Evolutionary conservation across 768 basidiomycete genomes (phyloP).

Genomic region (Tulasnella calospora): DNA sequence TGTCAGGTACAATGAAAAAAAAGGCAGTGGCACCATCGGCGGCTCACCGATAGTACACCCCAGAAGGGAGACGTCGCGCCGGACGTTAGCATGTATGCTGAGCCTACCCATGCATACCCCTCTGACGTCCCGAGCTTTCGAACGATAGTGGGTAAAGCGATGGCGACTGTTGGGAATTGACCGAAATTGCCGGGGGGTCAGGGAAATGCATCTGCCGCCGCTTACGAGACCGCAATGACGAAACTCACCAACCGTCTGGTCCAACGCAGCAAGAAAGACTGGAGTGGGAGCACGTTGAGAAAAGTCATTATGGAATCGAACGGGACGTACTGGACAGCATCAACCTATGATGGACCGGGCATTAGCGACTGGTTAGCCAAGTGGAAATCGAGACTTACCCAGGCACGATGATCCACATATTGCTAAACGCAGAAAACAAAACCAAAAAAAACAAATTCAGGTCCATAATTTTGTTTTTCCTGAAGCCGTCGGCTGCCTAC

Average conservation of each 20-base stretch:
- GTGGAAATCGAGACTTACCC: neutral
- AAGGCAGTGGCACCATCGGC: neutral
- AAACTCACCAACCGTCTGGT: conserved; percentile 35
- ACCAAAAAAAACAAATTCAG: neutral
- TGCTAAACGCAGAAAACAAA: neutral
- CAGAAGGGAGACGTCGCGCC: conserved; percentile 22
- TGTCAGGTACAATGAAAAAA: neutral
- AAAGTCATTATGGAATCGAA: neutral
- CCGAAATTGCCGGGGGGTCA: conserved; percentile 3
- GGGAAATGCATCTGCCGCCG: neutral
- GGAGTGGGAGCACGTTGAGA: neutral
- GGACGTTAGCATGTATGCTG: conserved; percentile 67
- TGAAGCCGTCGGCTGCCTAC: neutral
- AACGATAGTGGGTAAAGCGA: conserved; percentile 70
- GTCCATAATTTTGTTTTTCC: neutral
- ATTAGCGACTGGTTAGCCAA: neutral
- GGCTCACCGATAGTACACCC: conserved; percentile 19
- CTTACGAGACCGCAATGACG: neutral
- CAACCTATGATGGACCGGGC: neutral
- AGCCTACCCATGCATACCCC: conserved; percentile 67
- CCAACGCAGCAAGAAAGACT: conserved; percentile 42
- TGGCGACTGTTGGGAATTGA: conserved; percentile 32
- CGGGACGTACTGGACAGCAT: conserved; percentile 4
- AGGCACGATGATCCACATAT: conserved; percentile 9
- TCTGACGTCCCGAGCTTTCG: conserved; percentile 55